Conservation (phyloP, 768 basidiomycete genomes). For the Dacryopinax spathularia region DNA sequence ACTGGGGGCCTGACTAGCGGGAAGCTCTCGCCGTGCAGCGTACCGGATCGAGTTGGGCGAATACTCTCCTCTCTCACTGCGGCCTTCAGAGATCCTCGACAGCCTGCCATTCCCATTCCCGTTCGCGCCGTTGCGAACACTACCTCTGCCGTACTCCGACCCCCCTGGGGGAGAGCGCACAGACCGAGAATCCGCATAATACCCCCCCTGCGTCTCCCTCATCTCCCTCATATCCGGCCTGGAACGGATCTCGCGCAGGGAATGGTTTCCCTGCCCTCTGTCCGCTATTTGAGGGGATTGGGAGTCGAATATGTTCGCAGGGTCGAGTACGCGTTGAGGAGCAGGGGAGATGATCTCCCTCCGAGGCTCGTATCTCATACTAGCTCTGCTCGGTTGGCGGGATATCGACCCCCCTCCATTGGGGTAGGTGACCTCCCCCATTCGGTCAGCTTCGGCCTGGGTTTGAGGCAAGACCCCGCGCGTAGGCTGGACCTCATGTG, state of each 20-base stretch:
- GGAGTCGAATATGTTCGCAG: not conserved
- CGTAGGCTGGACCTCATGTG: not conserved
- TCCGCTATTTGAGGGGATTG: not conserved
- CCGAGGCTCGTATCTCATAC: too few species aligned
- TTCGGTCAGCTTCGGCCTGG: not conserved
- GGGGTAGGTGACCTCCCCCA: not conserved
- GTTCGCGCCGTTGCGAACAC: not conserved
- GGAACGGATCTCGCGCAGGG: not conserved
- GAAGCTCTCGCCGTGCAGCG: not conserved
- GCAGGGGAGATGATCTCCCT: not conserved
- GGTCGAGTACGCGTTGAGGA: not conserved
- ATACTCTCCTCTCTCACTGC: not conserved
- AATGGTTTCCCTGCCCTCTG: not conserved
- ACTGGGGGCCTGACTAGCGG: not conserved
- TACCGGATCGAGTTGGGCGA: not conserved
- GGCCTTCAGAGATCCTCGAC: not conserved
- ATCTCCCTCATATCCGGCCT: not conserved
- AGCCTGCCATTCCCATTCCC: not conserved
- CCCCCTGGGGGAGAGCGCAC: not conserved
- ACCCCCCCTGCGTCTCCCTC: not conserved
- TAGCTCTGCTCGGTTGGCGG: not conserved
- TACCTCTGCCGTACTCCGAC: not conserved
- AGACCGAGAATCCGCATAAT: too few species aligned
- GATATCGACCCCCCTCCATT: too few species aligned
- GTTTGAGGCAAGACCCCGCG: not conserved